phyloP scores from a whole-genome alignment of 2,329 filamentous ascomycete genomes.

The Pyricularia pennisetigena region DNA sequence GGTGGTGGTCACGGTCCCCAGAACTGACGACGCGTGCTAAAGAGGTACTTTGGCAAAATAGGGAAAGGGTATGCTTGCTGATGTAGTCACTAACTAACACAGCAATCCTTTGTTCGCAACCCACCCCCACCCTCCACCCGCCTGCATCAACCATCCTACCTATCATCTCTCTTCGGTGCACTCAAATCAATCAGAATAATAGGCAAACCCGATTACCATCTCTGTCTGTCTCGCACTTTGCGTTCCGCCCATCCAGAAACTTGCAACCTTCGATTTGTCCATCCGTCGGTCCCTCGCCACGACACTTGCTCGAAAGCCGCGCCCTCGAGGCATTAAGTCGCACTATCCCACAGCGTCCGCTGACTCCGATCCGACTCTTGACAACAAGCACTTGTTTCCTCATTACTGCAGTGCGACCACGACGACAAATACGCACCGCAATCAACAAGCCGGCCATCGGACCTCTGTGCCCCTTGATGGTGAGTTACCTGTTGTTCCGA shows the following conservation, averaged over 20 bases:
- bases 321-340: neutral
- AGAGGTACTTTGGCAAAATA: neutral
- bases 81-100: neutral
- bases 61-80: neutral
- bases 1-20: neutral
- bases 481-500: neutral
- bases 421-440: neutral
- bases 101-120: neutral
- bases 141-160: neutral
- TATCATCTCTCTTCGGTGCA: neutral
- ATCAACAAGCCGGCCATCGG: neutral
- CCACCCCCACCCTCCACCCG: neutral
- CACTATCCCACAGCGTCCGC: neutral
- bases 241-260: neutral
- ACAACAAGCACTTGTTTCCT: neutral
- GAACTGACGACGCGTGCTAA: neutral
- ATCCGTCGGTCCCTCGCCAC: neutral
- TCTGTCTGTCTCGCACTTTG: neutral
- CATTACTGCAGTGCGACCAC: neutral
- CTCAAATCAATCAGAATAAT: neutral
- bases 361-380: neutral
- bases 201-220: neutral
- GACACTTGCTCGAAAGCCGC: neutral
- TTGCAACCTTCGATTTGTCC: neutral
- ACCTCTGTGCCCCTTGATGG: conserved; percentile 6